phyloP scores from a whole-genome alignment of 305 asterid genomes.

The Fraxinus sp. region DNA sequence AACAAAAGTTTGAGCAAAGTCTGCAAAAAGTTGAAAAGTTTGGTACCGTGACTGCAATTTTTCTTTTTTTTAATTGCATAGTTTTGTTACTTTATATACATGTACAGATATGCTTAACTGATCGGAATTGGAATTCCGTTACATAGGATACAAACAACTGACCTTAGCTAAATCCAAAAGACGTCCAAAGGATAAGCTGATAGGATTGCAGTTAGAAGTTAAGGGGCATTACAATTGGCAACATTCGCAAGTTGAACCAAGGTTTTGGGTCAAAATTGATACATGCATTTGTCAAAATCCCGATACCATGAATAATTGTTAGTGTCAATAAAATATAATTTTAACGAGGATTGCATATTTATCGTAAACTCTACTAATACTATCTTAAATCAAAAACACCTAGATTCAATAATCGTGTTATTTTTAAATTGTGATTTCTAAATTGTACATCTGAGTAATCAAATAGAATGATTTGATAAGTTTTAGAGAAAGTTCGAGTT shows the following conservation, averaged over 20 bases:
- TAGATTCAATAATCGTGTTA: not conserved
- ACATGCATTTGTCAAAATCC: not conserved
- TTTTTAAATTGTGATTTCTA: not conserved
- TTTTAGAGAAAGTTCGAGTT: not conserved
- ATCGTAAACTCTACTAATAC: not conserved
- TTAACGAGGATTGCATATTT: too few relatives aligned
- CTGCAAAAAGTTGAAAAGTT: too few relatives aligned
- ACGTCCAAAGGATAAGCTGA: not conserved
- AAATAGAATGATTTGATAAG: not conserved
- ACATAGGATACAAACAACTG: not conserved
- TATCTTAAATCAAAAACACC: not conserved
- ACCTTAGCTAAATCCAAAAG: slow-evolving; percentile 1
- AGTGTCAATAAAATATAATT: too few relatives aligned
- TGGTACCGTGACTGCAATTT: too few relatives aligned
- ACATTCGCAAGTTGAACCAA: not conserved
- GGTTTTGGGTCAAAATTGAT: not conserved
- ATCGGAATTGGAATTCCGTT: not conserved
- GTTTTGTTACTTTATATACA: not conserved
- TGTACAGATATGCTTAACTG: not conserved
- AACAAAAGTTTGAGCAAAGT: too few relatives aligned
- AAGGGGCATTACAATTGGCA: not conserved
- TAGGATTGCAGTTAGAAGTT: slow-evolving; percentile 11
- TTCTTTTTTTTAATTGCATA: not conserved
- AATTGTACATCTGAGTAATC: not conserved
- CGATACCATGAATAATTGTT: not conserved